A percentile compares a stretch with the other conserved stretches of the same genome.
Conservation (phyloP, 2,329 filamentous ascomycete genomes). For the Curvularia sp. region DNA sequence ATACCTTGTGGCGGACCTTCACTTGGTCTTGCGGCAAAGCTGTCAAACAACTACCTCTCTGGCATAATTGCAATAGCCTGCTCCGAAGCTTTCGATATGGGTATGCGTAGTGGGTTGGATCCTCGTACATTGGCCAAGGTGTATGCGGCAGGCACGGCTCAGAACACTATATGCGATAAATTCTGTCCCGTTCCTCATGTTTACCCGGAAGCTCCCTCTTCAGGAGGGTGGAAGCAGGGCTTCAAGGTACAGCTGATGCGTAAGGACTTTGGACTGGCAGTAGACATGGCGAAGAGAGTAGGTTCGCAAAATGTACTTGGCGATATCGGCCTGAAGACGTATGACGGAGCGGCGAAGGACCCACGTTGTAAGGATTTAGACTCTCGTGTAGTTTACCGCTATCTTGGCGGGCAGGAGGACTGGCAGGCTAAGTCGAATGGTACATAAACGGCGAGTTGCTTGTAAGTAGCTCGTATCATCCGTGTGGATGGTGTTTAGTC, state of each 20-base stretch:
- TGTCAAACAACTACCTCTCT: constrained; percentile 68
- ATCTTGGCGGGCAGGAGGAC: constrained; percentile 61
- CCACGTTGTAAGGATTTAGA: constrained; percentile 62
- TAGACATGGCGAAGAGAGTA: constrained; percentile 62
- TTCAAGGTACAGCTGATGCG: constrained; percentile 68
- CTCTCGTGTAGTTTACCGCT: constrained; percentile 65
- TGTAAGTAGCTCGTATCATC: background rate
- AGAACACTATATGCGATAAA: constrained; percentile 60
- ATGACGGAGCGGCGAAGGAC: constrained; percentile 61
- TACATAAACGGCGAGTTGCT: constrained; percentile 11
- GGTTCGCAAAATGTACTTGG: constrained; percentile 61
- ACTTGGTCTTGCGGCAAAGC: constrained; percentile 65
- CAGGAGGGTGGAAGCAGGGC: constrained; percentile 60
- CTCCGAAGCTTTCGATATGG: constrained; percentile 67
- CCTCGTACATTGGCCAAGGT: constrained; percentile 61
- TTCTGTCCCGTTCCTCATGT: constrained; percentile 62
- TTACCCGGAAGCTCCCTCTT: constrained; percentile 57
- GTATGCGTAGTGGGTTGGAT: constrained; percentile 65
- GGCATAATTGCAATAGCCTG: constrained; percentile 66
- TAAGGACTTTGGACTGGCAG: constrained; percentile 65
- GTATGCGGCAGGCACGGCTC: constrained; percentile 60
- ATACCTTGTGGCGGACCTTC: constrained; percentile 65
- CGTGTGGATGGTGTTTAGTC: background rate
- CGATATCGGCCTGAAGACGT: constrained; percentile 59
- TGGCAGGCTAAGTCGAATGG: constrained; percentile 49